phyloP scores from a whole-genome alignment of 176 grass and related monocot species.

The Elymus sibiricus region DNA sequence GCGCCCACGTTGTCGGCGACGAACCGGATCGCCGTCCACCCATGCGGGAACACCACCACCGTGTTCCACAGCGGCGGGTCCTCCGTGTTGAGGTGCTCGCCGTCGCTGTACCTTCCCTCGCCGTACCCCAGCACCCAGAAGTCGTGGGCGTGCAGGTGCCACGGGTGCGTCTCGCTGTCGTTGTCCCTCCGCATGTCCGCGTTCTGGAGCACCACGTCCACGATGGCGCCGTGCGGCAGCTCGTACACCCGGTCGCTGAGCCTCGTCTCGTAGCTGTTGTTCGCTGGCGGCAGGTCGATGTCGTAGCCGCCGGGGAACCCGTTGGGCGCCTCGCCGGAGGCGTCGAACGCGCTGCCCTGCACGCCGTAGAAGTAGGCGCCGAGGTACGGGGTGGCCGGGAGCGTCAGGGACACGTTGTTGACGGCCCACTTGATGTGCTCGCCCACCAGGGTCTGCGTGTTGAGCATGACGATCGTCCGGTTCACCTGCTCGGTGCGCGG shows the following conservation, averaged over 20 bases:
- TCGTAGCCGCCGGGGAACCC: not conserved
- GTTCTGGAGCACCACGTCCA: constrained; percentile 83
- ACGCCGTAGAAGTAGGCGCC: constrained; percentile 10
- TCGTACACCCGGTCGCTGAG: constrained; percentile 17
- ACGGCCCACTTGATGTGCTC: constrained; percentile 21
- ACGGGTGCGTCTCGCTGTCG: constrained; percentile 73
- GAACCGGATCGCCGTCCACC: constrained; percentile 65
- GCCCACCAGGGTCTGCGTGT: not conserved
- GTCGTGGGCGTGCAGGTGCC: constrained; percentile 84
- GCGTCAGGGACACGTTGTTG: constrained; percentile 31
- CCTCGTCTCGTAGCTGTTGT: not conserved
- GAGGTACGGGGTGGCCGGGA: constrained; percentile 36
- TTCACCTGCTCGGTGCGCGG: not conserved
- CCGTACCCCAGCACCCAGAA: constrained; percentile 90
- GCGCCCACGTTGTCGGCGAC: constrained; percentile 68
- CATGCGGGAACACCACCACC: constrained; percentile 63
- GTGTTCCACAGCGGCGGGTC: constrained; percentile 83
- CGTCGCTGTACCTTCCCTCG: constrained; percentile 31
- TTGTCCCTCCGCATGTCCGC: constrained; percentile 32
- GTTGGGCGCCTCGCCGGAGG: not conserved
- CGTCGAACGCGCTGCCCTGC: constrained; percentile 10
- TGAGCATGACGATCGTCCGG: constrained; percentile 28
- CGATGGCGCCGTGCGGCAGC: constrained; percentile 12
- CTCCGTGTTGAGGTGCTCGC: constrained; percentile 32
- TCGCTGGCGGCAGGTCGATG: not conserved